Percentiles rank a stretch among this genome's conserved stretches.
phyloP scores from a whole-genome alignment of 352 stramenopile genomes.

The Globisporangium sylvaticum region DNA sequence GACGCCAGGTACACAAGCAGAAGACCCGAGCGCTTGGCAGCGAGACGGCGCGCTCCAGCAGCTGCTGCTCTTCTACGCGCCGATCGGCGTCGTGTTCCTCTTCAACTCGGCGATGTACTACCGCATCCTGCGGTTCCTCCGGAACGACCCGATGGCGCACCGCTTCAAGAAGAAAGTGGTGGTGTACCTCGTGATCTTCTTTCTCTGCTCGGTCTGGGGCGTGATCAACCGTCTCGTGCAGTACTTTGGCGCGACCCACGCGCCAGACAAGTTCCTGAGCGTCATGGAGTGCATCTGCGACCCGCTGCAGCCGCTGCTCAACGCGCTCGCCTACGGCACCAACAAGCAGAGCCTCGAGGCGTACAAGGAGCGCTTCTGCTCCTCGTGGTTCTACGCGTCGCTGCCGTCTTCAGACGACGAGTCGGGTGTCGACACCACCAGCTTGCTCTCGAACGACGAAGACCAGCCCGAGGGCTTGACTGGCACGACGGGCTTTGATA shows the following conservation, averaged over 20 bases:
- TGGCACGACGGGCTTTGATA: slow-evolving; percentile 4
- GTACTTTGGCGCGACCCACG: slow-evolving; percentile 40
- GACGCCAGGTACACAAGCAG: slow-evolving; percentile 10
- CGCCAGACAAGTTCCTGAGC: slow-evolving; percentile 47
- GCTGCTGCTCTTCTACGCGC: slow-evolving; percentile 62
- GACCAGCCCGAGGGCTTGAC: not conserved
- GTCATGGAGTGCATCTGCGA: slow-evolving; percentile 73
- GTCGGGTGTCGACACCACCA: slow-evolving; percentile 44
- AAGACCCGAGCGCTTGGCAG: slow-evolving; percentile 32
- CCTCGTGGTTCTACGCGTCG: slow-evolving; percentile 58
- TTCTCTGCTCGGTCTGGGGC: slow-evolving; percentile 74
- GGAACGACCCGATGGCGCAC: slow-evolving; percentile 57
- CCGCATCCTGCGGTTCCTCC: slow-evolving; percentile 57
- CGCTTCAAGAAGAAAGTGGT: slow-evolving; percentile 54
- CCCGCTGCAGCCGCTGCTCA: slow-evolving; percentile 63
- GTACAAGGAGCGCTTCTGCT: slow-evolving; percentile 67
- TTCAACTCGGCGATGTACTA: slow-evolving; percentile 65
- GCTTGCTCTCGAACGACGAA: slow-evolving; percentile 32
- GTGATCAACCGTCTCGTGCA: slow-evolving; percentile 64
- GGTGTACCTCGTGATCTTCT: slow-evolving; percentile 67
- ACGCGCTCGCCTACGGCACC: slow-evolving; percentile 62
- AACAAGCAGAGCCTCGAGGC: slow-evolving; percentile 70
- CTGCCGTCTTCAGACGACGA: slow-evolving; percentile 64
- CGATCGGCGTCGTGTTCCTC: slow-evolving; percentile 56
- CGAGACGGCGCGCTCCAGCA: slow-evolving; percentile 52